A percentile compares a stretch with the other conserved stretches of the same genome.
phyloP scores from a whole-genome alignment of 192 early-diverging fungal genomes.

The Phlyctochytrium planicorne region DNA sequence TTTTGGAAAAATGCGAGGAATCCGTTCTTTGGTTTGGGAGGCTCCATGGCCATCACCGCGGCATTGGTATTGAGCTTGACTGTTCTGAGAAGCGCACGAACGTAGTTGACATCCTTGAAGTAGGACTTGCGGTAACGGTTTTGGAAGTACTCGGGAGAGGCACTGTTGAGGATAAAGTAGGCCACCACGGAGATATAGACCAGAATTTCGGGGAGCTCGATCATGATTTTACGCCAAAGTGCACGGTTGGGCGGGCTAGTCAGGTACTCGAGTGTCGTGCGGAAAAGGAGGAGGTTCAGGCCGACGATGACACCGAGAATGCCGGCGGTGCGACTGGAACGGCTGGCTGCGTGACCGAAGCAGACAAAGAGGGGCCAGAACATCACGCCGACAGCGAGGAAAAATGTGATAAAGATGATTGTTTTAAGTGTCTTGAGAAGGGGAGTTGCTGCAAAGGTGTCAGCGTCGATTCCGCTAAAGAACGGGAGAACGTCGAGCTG shows the following conservation, averaged over 20 bases:
- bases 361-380: conserved; percentile 14
- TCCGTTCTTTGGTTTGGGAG: not conserved
- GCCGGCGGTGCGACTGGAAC: conserved; percentile 1
- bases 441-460: not conserved
- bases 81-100: not conserved
- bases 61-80: not conserved
- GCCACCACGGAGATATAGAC: not conserved
- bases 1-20: not conserved
- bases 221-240: not conserved
- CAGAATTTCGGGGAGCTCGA: not conserved
- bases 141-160: not conserved
- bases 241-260: not conserved
- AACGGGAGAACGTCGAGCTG: conserved; percentile 10
- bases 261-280: conserved; percentile 1
- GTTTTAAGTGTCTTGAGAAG: not conserved
- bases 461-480: not conserved
- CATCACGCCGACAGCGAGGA: conserved; percentile 5
- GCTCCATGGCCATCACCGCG: not conserved
- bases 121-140: not conserved
- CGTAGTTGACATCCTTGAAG: conserved; percentile 5
- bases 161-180: not conserved
- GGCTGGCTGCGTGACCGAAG: conserved; percentile 9
- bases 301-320: not conserved
- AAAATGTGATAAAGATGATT: not conserved
- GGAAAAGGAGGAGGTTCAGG: not conserved